These are phyloP conservation scores for Nakaseomyces sp. DNA, from an alignment of 1,139 yeast genomes.

Conservation along the genomic window DNA sequence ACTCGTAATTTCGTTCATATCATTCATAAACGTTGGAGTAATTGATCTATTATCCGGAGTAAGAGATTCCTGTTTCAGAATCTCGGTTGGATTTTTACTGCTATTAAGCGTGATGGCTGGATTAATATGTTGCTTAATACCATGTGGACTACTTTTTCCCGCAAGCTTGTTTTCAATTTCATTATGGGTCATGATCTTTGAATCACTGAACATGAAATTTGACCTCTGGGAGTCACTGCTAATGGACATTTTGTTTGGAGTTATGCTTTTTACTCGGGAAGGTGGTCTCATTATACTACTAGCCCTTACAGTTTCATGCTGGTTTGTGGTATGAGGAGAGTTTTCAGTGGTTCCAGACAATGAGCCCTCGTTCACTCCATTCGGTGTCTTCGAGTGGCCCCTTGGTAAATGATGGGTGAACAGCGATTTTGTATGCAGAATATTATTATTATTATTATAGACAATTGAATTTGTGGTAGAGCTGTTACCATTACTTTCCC, in stretches of 20 bases:
- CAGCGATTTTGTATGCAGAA: slow-evolving; percentile 4
- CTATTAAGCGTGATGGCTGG: background rate
- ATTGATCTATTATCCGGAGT: slow-evolving; percentile 1
- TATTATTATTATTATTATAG: slow-evolving; percentile 4
- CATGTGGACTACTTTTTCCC: background rate
- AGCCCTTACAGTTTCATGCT: background rate
- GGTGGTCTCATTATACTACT: slow-evolving; percentile 1
- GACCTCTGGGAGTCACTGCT: background rate
- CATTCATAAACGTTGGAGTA: background rate
- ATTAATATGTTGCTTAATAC: background rate
- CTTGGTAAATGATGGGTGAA: slow-evolving; percentile 3
- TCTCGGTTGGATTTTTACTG: slow-evolving; percentile 4
- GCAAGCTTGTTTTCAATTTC: background rate
- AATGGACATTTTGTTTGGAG: slow-evolving; percentile 1
- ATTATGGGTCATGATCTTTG: background rate
- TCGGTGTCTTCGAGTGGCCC: background rate
- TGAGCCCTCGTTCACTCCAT: background rate
- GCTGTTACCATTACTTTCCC: background rate
- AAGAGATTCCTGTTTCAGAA: background rate
- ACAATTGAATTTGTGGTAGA: background rate
- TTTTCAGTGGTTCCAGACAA: slow-evolving; percentile 1
- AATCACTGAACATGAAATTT: background rate
- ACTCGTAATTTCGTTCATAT: slow-evolving; percentile 3
- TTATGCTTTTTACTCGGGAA: slow-evolving; percentile 1
- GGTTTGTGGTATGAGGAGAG: background rate